A percentile compares a stretch with the other conserved stretches of the same genome.
phyloP scores from a whole-genome alignment of 805 yeast species.

The Myxozyma geophila region DNA sequence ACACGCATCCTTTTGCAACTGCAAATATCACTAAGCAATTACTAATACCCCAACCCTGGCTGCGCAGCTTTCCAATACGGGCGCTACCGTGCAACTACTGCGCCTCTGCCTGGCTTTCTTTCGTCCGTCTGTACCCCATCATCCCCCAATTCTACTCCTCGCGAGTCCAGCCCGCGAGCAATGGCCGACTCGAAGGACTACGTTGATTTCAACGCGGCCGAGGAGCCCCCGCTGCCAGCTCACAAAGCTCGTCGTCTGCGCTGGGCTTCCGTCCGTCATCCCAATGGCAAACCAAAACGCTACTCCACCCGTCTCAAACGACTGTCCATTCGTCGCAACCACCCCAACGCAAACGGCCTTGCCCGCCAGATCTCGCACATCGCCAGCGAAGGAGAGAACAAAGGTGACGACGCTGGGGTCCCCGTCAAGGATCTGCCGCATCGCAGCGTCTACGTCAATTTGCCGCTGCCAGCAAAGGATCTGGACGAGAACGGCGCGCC shows the following conservation, averaged over 20 bases:
- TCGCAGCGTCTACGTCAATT: constrained; percentile 56
- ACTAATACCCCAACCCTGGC: constrained; percentile 1
- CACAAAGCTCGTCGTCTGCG: constrained; percentile 32
- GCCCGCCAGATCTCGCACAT: constrained; percentile 14
- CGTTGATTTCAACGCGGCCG: constrained; percentile 3
- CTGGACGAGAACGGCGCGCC: constrained; percentile 62
- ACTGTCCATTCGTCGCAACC: constrained; percentile 22
- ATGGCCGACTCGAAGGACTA: constrained; percentile 9
- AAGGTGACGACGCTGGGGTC: constrained; percentile 30
- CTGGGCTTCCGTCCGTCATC: constrained; percentile 35
- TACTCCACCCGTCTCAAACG: constrained; percentile 31
- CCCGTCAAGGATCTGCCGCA: constrained; percentile 29
- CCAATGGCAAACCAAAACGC: constrained; percentile 27
- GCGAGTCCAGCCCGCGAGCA: neutral
- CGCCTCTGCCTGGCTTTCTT: neutral
- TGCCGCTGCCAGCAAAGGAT: constrained; percentile 54
- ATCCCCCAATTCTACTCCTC: neutral
- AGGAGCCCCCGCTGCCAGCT: constrained; percentile 5
- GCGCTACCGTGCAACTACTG: no score
- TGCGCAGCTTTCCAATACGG: constrained; percentile 4
- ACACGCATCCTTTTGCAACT: neutral
- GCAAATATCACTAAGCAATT: neutral
- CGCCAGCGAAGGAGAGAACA: constrained; percentile 23
- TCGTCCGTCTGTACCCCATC: neutral
- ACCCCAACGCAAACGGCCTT: constrained; percentile 6